Evolutionary conservation across 176 grass and related monocot genomes (phyloP), one percentile per base, ranked within the genome.

Genomic region (Zoysia japonica): DNA sequence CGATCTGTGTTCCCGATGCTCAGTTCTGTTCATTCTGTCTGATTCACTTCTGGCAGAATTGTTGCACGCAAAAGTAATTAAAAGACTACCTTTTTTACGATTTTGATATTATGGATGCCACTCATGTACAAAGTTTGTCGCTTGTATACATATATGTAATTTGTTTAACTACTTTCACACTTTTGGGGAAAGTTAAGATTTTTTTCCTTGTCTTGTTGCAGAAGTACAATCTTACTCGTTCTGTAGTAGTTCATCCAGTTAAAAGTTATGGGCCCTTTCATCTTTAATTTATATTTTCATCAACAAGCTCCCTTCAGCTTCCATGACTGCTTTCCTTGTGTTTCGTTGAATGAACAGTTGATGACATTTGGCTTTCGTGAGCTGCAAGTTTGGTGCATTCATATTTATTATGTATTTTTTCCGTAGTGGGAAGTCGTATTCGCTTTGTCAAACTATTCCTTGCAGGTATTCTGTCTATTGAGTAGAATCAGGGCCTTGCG

Each of bases 391-490:
- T 49, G 13, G 45, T 79, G 47, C 17, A 54, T 83, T 41, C 37
- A 68, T 12, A 67, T 71, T 28, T 28, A 28, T 28, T 28, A 28
- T 28, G 28, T 28, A 28, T 28, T 28, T 19, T 66, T 73, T 70
- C 67, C 53, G 3, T 45, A 79, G 61, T 68, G 60, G 55, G n/a
- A 45, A 28, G 28, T 28, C 28, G 28, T 28, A 28, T 28, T 28
- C 67, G 68, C 54, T 54, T 81, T 77, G 48, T 78, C 79, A 48
- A 39, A 73, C 38, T 76, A 50, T 78, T 88, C 43, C 57, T 69
- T 82, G 71, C 77, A 91, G 85, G 72, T 77, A 81, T 28, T 28
- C 28, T 62, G 28, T 73, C 55, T 63, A 43, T 82, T 91, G 84
- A 83, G 67, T 57, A 64, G 38, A 79, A 84, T 84, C 52, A n/a